Evolutionary conservation across 2,329 filamentous ascomycete genomes (phyloP).

Genomic region (Chaetomiaceae sp.): DNA sequence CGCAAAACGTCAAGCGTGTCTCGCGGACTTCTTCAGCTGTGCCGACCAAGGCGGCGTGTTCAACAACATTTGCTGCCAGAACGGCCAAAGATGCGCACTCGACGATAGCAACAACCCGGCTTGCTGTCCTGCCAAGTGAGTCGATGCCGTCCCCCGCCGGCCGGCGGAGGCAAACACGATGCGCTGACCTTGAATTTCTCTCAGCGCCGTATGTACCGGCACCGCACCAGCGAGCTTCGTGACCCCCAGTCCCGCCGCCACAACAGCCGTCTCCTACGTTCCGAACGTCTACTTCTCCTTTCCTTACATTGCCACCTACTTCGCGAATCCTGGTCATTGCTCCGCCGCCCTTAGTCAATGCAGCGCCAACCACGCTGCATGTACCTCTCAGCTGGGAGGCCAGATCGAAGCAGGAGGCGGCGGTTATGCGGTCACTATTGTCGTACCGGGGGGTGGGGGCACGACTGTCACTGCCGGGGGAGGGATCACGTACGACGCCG

Average conservation of each 20-base stretch:
- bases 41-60: conserved; percentile 45
- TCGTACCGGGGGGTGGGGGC: conserved; percentile 50
- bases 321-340: conserved; percentile 48
- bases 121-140: conserved; percentile 51
- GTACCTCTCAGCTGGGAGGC: conserved; percentile 46
- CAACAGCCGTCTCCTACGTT: conserved; percentile 47
- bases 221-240: conserved; percentile 40
- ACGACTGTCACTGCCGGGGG: conserved; percentile 45
- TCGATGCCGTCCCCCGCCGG: not conserved
- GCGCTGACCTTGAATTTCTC: not conserved
- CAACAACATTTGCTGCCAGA: conserved; percentile 47
- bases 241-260: conserved; percentile 31
- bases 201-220: conserved; percentile 53
- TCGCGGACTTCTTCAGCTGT: conserved; percentile 49
- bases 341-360: conserved; percentile 49
- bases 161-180: not conserved
- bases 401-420: conserved; percentile 30
- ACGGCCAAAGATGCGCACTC: conserved; percentile 47
- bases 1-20: conserved; percentile 37
- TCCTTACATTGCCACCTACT: conserved; percentile 52
- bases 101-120: conserved; percentile 48
- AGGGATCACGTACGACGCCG: conserved; percentile 37
- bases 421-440: conserved; percentile 51
- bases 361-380: conserved; percentile 50
- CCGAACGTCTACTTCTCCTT: conserved; percentile 57